These are phyloP conservation scores for Fusarium verticillioides DNA, from an alignment of 2,329 filamentous ascomycete genomes.

Conservation along the genomic window DNA sequence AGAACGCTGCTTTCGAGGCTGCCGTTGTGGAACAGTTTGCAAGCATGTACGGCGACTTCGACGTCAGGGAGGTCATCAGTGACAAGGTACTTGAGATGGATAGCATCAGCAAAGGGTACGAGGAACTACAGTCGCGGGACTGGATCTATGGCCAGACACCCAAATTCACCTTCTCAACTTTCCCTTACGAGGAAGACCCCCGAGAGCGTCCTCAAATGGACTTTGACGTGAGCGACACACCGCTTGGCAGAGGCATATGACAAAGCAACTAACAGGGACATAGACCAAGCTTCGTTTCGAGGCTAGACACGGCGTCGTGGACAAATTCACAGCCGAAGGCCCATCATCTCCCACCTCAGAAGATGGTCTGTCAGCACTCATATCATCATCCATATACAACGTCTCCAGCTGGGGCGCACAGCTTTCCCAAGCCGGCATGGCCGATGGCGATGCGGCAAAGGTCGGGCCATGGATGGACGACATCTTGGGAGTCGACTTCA, in stretches of 20 bases:
- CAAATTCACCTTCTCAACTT: conserved; percentile 77
- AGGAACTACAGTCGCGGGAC: conserved; percentile 63
- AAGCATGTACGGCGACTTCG: conserved; percentile 68
- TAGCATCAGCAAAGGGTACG: conserved; percentile 56
- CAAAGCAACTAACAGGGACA: conserved; percentile 5
- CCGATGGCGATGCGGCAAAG: conserved; percentile 32
- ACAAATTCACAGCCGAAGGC: conserved; percentile 47
- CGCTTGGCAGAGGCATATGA: not conserved
- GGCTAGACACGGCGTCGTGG: conserved; percentile 52
- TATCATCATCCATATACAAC: conserved; percentile 36
- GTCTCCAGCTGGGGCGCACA: conserved; percentile 43
- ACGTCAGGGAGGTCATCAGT: conserved; percentile 57
- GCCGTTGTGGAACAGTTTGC: conserved; percentile 74
- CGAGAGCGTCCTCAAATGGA: conserved; percentile 64
- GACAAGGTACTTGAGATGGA: conserved; percentile 60
- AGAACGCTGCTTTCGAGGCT: conserved; percentile 57
- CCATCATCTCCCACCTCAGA: conserved; percentile 13
- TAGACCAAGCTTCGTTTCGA: conserved; percentile 52
- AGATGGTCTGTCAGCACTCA: conserved; percentile 26
- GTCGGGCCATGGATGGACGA: conserved; percentile 48
- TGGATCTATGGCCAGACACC: conserved; percentile 92
- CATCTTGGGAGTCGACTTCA: conserved; percentile 48
- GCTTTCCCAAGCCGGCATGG: conserved; percentile 43
- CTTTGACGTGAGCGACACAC: conserved; percentile 52
- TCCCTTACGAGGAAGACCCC: conserved; percentile 68